Evolutionary conservation across 2,329 filamentous ascomycete species (phyloP).

Genomic region (Monilinia polystroma): DNA sequence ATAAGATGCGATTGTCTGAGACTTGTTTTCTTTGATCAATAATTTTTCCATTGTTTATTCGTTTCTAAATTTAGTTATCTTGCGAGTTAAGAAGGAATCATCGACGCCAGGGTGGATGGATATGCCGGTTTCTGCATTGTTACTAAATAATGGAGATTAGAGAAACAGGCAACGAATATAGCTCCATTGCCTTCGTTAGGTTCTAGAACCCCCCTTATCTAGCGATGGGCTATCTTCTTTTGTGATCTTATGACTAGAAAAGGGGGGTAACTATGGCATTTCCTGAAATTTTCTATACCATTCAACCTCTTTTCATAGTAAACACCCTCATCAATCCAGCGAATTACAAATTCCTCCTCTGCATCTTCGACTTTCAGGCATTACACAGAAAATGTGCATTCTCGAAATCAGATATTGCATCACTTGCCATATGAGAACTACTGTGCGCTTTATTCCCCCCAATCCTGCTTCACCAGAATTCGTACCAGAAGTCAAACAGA

Average conservation of each 20-base stretch:
- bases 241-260: constrained; percentile 13
- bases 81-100: neutral
- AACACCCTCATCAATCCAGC: neutral
- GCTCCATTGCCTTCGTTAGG: constrained; percentile 1
- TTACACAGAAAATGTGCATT: constrained; percentile 7
- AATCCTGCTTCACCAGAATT: neutral
- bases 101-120: constrained; percentile 6
- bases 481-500: constrained; percentile 16
- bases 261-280: neutral
- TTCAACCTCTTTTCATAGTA: neutral
- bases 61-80: neutral
- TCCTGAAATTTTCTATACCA: neutral
- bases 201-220: constrained; percentile 5
- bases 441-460: constrained; percentile 11
- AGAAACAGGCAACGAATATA: neutral
- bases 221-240: neutral
- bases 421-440: neutral
- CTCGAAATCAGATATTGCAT: constrained; percentile 20
- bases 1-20: constrained; percentile 8
- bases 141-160: constrained; percentile 1
- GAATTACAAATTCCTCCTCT: neutral
- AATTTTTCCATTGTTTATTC: neutral
- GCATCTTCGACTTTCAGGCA: neutral
- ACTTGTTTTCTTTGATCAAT: constrained; percentile 2
- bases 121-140: neutral